These are phyloP conservation scores for Populus nigra DNA, from an alignment of 345 rosid genomes.

Conservation along the genomic window DNA sequence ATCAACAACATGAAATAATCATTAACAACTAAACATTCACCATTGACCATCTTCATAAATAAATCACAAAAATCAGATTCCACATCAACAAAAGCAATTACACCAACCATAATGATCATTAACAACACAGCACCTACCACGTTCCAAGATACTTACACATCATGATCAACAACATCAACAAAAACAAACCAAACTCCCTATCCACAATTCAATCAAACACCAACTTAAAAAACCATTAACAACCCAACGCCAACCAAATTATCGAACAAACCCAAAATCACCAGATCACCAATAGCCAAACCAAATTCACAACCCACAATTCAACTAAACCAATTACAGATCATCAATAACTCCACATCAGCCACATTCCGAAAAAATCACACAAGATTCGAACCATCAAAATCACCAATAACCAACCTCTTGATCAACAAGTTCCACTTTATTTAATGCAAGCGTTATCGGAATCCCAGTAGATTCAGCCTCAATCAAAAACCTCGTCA, in stretches of 20 bases:
- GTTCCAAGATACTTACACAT: background rate
- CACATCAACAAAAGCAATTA: background rate
- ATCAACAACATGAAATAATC: background rate
- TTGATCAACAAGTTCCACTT: conserved; percentile 63
- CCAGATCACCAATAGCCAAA: background rate
- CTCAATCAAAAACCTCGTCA: conserved; percentile 83
- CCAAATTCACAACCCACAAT: background rate
- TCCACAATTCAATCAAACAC: background rate
- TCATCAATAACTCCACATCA: too few relatives aligned
- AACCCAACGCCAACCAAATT: background rate
- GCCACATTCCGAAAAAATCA: too few relatives aligned
- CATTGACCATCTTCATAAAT: background rate
- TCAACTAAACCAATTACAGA: background rate
- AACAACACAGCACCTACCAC: background rate
- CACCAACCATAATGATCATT: background rate
- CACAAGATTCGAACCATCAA: too few relatives aligned
- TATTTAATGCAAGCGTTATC: conserved; percentile 72
- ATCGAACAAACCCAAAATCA: background rate
- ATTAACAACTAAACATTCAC: background rate
- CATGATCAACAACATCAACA: background rate
- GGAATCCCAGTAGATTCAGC: conserved; percentile 87
- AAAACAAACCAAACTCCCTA: background rate
- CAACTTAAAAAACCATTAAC: background rate
- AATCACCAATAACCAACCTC: conserved; percentile 36
- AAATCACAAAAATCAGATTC: background rate